These are phyloP conservation scores for Sordariomycetes sp. DNA, from an alignment of 2,329 filamentous ascomycete species.

Conservation along the genomic window DNA sequence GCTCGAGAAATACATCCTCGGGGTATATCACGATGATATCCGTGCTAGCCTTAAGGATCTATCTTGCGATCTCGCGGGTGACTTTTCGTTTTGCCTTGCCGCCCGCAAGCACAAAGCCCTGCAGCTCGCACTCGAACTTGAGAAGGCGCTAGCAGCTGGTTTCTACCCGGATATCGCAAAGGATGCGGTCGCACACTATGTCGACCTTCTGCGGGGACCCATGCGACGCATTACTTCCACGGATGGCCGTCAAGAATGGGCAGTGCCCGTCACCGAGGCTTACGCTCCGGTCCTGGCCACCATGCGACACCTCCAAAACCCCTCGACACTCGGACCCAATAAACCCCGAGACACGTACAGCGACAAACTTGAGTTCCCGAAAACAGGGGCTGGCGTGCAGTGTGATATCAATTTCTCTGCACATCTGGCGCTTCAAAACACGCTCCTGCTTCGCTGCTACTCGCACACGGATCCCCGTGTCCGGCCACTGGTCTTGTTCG, in stretches of 20 bases:
- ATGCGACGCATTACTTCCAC: background rate
- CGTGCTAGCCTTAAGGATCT: constrained; percentile 26
- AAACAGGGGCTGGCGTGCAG: constrained; percentile 64
- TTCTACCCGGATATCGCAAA: constrained; percentile 20
- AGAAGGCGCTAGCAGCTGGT: constrained; percentile 34
- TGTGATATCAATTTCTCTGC: constrained; percentile 91
- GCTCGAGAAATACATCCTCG: constrained; percentile 13
- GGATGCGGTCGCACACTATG: constrained; percentile 2
- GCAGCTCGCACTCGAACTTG: constrained; percentile 41
- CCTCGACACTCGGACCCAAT: constrained; percentile 33
- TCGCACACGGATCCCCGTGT: constrained; percentile 67
- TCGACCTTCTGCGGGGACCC: constrained; percentile 5
- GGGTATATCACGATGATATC: constrained; percentile 32
- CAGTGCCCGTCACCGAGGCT: constrained; percentile 22
- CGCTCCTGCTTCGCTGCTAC: constrained; percentile 70
- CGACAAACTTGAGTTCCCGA: constrained; percentile 63
- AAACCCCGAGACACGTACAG: constrained; percentile 39
- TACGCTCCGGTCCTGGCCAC: constrained; percentile 20
- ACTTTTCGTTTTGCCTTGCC: constrained; percentile 21
- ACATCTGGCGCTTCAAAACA: constrained; percentile 73
- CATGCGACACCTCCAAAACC: constrained; percentile 32
- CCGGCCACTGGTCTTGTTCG: constrained; percentile 64
- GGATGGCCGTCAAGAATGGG: constrained; percentile 6
- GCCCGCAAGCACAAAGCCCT: constrained; percentile 38
- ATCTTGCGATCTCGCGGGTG: constrained; percentile 4